Conservation (phyloP, 2,329 filamentous ascomycete genomes). For the Cephalotrichum gorgonifer region DNA sequence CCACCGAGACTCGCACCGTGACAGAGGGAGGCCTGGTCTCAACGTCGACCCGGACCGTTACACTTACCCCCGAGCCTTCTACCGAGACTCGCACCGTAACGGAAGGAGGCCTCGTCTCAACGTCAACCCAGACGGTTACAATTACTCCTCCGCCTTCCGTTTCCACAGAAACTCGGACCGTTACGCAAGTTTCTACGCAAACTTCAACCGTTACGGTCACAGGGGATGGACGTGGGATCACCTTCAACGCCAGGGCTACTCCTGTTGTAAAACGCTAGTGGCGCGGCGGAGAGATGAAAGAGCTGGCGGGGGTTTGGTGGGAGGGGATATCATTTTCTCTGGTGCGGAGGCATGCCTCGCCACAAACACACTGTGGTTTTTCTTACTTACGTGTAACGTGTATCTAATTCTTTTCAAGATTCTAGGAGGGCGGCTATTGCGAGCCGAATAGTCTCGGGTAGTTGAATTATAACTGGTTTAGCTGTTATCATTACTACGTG, state of each 20-base stretch:
- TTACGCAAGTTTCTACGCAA: not conserved
- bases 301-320: too few species aligned
- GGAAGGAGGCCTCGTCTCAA: not conserved
- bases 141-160: not conserved
- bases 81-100: not conserved
- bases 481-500: too few species aligned
- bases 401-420: too few species aligned
- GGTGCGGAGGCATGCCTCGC: too few species aligned
- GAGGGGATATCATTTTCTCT: too few species aligned
- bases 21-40: not conserved
- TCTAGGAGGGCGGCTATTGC: too few species aligned
- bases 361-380: too few species aligned
- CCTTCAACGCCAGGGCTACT: not conserved
- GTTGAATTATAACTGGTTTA: too few species aligned
- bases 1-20: not conserved
- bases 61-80: not conserved
- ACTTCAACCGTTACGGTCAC: not conserved
- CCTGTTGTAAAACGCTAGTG: too few species aligned
- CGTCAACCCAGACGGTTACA: not conserved
- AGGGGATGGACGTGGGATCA: not conserved
- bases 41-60: not conserved
- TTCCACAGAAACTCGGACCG: not conserved
- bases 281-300: too few species aligned
- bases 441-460: too few species aligned
- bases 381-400: too few species aligned